A percentile compares a stretch with the other conserved stretches of the same genome.
Evolutionary conservation across 208 protist genomes (phyloP).

Genomic region (Crithidia mellificae): DNA sequence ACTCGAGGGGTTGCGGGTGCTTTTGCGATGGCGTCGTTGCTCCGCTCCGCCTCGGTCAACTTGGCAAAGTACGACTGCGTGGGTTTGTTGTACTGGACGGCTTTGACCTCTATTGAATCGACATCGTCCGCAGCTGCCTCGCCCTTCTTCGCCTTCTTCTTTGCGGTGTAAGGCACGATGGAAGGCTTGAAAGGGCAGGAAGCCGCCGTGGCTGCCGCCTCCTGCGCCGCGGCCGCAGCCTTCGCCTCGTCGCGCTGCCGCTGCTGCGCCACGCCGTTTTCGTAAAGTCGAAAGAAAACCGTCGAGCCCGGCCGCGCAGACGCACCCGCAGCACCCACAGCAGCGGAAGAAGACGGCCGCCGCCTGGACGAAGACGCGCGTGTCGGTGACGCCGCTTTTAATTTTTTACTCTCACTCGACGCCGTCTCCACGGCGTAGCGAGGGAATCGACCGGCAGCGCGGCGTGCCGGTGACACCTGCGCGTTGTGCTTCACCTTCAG

Average conservation of each 20-base stretch:
- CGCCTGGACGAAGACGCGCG: too few relatives aligned
- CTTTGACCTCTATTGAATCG: background rate
- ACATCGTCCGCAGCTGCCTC: too few relatives aligned
- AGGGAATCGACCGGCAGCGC: background rate
- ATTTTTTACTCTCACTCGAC: conserved; percentile 28
- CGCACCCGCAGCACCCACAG: background rate
- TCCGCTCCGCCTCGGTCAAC: conserved; percentile 19
- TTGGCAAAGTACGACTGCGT: conserved; percentile 69
- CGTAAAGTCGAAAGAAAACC: conserved; percentile 35
- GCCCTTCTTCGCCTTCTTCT: background rate
- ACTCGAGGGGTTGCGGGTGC: conserved; percentile 57
- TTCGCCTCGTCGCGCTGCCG: conserved; percentile 1
- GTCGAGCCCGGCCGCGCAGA: background rate
- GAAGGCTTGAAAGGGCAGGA: conserved; percentile 25
- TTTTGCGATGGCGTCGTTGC: conserved; percentile 32
- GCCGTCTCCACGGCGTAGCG: conserved; percentile 33
- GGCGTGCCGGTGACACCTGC: background rate
- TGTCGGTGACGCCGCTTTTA: background rate
- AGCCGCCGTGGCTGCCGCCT: background rate
- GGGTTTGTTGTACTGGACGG: conserved; percentile 42
- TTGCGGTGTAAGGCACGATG: conserved; percentile 11
- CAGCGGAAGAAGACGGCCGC: background rate
- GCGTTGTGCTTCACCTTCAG: background rate
- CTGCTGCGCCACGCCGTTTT: conserved; percentile 34
- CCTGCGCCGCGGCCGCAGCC: background rate